These are phyloP conservation scores for Synura sp. DNA, from an alignment of 352 stramenopile genomes.

Conservation along the genomic window DNA sequence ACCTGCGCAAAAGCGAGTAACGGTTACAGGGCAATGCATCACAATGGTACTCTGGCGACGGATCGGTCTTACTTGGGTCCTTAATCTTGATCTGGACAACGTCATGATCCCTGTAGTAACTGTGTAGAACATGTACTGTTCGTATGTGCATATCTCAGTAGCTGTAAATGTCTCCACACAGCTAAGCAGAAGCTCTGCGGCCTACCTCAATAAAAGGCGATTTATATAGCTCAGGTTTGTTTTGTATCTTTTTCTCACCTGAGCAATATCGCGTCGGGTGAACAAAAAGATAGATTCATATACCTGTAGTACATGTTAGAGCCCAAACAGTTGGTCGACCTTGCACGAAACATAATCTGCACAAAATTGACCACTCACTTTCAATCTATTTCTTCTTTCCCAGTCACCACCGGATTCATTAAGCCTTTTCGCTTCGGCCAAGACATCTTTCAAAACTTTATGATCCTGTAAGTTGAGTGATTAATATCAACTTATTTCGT, in stretches of 20 bases:
- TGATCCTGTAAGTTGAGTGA: neutral
- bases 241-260: neutral
- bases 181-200: slow-evolving; percentile 84
- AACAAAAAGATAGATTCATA: neutral
- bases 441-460: slow-evolving; percentile 46
- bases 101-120: slow-evolving; percentile 52
- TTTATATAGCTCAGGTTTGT: too few relatives aligned
- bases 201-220: too few relatives aligned
- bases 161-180: slow-evolving; percentile 97
- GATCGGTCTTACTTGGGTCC: neutral
- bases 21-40: neutral
- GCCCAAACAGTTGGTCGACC: too few relatives aligned
- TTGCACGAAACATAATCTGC: too few relatives aligned
- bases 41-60: neutral
- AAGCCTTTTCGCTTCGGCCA: slow-evolving; percentile 48
- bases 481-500: slow-evolving; percentile 29
- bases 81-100: neutral
- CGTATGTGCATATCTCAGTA: slow-evolving; percentile 94
- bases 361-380: too few relatives aligned
- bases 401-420: neutral
- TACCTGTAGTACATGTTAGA: too few relatives aligned
- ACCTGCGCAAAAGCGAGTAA: neutral
- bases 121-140: slow-evolving; percentile 95
- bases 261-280: neutral
- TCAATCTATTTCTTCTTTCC: too few relatives aligned